These are phyloP conservation scores for Lizanozyma gosingica DNA, from an alignment of 1,139 yeast genomes.

Conservation along the genomic window DNA sequence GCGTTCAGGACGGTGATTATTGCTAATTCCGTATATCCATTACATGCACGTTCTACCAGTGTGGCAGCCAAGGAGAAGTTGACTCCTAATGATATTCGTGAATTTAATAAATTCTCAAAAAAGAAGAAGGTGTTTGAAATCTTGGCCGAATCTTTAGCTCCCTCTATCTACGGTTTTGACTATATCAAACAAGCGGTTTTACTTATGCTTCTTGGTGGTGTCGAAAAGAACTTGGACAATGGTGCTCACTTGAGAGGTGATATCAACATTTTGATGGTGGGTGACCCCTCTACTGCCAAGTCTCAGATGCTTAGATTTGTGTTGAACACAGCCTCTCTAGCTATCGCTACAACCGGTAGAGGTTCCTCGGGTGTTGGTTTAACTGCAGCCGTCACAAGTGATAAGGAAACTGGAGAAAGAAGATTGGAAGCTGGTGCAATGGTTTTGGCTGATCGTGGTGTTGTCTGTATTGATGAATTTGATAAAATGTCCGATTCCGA, in stretches of 20 bases:
- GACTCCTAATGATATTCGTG: conserved; percentile 77
- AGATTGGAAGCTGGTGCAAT: conserved; percentile 98
- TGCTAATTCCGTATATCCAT: conserved; percentile 82
- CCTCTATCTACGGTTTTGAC: conserved; percentile 91
- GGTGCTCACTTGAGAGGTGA: conserved; percentile 99
- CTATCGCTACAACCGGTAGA: conserved; percentile 97
- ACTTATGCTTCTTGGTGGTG: conserved; percentile 87
- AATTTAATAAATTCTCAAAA: conserved; percentile 71
- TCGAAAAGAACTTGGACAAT: conserved; percentile 86
- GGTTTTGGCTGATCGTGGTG: conserved; percentile 96
- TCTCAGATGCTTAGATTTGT: conserved; percentile 93
- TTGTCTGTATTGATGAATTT: conserved; percentile 97
- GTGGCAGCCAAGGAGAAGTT: conserved; percentile 69
- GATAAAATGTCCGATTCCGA: conserved; percentile 97
- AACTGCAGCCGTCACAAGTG: conserved; percentile 97
- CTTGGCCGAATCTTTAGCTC: conserved; percentile 82
- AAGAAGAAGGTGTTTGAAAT: conserved; percentile 66
- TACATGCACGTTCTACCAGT: conserved; percentile 84
- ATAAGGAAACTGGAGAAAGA: conserved; percentile 94
- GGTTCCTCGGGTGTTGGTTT: conserved; percentile 99
- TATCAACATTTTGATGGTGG: conserved; percentile 91
- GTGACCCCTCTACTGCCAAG: conserved; percentile 98
- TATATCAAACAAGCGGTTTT: conserved; percentile 86
- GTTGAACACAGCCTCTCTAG: conserved; percentile 86
- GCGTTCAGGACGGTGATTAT: conserved; percentile 74